Evolutionary conservation across 305 asterid species (phyloP).

Genomic region (Solanum aculeatissimum): DNA sequence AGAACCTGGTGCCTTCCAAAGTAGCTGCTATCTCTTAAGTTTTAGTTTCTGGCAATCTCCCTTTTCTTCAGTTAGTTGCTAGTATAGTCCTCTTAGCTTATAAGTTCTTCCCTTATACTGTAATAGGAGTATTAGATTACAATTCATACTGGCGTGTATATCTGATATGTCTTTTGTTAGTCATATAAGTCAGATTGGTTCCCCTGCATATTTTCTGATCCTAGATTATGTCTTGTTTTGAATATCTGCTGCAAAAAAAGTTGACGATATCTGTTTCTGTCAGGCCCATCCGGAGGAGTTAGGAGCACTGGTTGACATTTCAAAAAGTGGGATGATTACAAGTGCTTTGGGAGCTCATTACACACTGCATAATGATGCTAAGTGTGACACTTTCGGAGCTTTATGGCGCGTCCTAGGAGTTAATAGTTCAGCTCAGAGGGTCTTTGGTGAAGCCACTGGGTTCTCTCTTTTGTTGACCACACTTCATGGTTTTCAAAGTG

Average conservation of each 20-base stretch:
- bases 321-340: conserved; percentile 96
- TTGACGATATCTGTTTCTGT: conserved; percentile 10
- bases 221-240: neutral
- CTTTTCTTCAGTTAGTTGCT: neutral
- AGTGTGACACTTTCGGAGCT: conserved; percentile 86
- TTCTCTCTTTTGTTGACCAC: conserved; percentile 90
- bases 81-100: neutral
- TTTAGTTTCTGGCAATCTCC: neutral
- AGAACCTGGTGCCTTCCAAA: neutral
- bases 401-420: conserved; percentile 83
- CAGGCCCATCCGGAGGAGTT: conserved; percentile 92
- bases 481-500: conserved; percentile 77
- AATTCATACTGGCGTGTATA: neutral
- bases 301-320: conserved; percentile 74
- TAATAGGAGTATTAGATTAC: neutral
- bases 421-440: conserved; percentile 84
- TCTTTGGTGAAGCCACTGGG: conserved; percentile 98
- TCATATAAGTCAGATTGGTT: neutral
- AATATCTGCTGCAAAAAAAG: neutral
- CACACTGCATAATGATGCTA: conserved; percentile 70
- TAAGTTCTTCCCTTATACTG: neutral
- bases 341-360: conserved; percentile 80
- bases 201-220: neutral
- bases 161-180: neutral
- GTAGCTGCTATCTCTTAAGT: neutral